A percentile compares a stretch with the other conserved stretches of the same genome.
Evolutionary conservation across 768 basidiomycete genomes (phyloP).

Genomic region (Mycena vitilis): DNA sequence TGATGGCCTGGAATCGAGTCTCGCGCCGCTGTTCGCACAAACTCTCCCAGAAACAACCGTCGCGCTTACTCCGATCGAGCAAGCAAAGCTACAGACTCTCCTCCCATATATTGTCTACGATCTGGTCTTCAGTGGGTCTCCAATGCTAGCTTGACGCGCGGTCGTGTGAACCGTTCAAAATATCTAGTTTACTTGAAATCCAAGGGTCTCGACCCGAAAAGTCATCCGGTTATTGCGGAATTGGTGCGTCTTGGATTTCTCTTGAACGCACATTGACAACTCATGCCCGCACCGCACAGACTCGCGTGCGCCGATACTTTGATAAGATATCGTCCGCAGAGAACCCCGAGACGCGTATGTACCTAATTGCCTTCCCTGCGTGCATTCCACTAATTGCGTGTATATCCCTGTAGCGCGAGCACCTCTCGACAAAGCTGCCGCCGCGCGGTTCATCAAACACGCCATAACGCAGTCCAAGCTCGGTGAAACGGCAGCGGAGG

Average conservation of each 20-base stretch:
- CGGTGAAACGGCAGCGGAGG: constrained; percentile 48
- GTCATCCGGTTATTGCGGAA: constrained; percentile 82
- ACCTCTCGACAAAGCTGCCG: constrained; percentile 83
- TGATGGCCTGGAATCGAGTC: constrained; percentile 72
- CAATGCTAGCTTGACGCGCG: constrained; percentile 1
- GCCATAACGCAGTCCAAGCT: constrained; percentile 76
- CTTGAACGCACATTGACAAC: constrained; percentile 1
- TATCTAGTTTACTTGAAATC: constrained; percentile 82
- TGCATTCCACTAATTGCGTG: background rate
- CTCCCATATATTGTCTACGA: constrained; percentile 89
- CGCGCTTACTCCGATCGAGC: constrained; percentile 76
- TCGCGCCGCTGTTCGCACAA: constrained; percentile 76
- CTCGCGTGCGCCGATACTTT: constrained; percentile 84
- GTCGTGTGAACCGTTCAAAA: too few relatives aligned
- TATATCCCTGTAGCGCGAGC: constrained; percentile 47
- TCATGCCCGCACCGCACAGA: constrained; percentile 53
- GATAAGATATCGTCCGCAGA: constrained; percentile 84
- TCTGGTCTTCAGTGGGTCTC: constrained; percentile 80
- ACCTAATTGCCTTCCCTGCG: background rate
- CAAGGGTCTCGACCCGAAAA: constrained; percentile 81
- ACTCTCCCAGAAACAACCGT: constrained; percentile 75
- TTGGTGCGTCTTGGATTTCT: constrained; percentile 55
- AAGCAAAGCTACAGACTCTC: constrained; percentile 83
- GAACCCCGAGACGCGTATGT: constrained; percentile 69
- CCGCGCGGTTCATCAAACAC: constrained; percentile 85